Evolutionary conservation across 495 filamentous ascomycete genomes (phyloP), one percentile per base, ranked within the genome.

Genomic region (Bathelium albidoporum): DNA sequence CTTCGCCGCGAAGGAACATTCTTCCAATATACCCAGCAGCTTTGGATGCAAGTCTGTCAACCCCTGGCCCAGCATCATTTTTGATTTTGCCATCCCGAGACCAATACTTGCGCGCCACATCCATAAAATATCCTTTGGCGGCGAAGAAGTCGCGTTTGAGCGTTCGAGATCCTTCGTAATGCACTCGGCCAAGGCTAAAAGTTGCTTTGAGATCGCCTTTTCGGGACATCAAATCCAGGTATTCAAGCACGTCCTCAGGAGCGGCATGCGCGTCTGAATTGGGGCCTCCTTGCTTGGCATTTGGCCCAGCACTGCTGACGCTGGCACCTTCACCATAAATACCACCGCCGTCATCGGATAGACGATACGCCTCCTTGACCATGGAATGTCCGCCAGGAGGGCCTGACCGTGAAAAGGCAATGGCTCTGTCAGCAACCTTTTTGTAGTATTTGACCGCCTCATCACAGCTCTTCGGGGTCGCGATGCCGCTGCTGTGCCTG

Each of bases 321-420:
- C 91, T 96, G 24, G 94, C 94, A 5, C 94, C 94, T 73, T 95
- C 89, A 9, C 94, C 95, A 70, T 96, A 99, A 29, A 95, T 89
- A 45, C 94, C 94, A 26, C 94, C 95, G 22, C 85, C 80, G 53
- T 96, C 90, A 71, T 99, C 95, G 16, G 91, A 90, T 64, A 91
- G 79, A 52, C 89, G 79, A 74, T 90, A 92, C 26, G 86, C 82
- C 65, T 96, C 85, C 26, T 82, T 82, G 2, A 85, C 76, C 77
- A 94, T 82, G n/a, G 78, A 72, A 74, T 87, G 86, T 1, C 93
- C 95, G 16, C 95, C 95, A 1, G 95, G 95, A 0, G 95, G 95
- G 0, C 95, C 95, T 2, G 90, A 89, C 43, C 89, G 82, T 65
- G 84, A 90, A 78, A 86, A 96, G 18, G 79, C 80, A 43, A 97